phyloP scores from a whole-genome alignment of 352 stramenopile genomes.

The Pythium chondricola region DNA sequence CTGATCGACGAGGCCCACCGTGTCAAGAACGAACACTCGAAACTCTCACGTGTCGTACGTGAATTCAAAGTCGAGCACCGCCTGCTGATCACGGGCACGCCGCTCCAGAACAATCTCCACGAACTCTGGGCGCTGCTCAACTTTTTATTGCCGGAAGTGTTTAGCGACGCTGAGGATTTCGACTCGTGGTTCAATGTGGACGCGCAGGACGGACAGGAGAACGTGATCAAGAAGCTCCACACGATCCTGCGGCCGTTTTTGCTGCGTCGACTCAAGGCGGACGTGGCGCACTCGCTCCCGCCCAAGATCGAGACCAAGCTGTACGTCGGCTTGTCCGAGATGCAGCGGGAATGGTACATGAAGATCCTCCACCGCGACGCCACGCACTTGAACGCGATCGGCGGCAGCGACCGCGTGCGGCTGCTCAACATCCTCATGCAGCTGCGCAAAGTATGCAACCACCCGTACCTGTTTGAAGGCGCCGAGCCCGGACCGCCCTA shows the following conservation, averaged over 20 bases:
- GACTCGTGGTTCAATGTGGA: conserved; percentile 99
- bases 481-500: conserved; percentile 96
- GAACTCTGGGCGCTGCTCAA: conserved; percentile 99
- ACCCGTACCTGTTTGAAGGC: conserved; percentile 99
- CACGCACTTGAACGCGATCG: conserved; percentile 95
- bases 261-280: conserved; percentile 96
- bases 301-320: conserved; percentile 99
- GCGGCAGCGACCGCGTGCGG: conserved; percentile 91
- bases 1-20: conserved; percentile 98
- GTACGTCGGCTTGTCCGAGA: conserved; percentile 95
- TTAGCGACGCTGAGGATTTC: conserved; percentile 97
- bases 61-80: conserved; percentile 94
- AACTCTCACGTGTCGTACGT: conserved; percentile 79
- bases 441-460: conserved; percentile 98
- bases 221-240: conserved; percentile 96
- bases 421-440: conserved; percentile 99
- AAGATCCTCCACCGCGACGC: conserved; percentile 94
- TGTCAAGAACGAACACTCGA: conserved; percentile 96
- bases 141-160: conserved; percentile 94
- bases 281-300: conserved; percentile 96
- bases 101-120: conserved; percentile 99
- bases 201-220: conserved; percentile 93
- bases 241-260: conserved; percentile 98
- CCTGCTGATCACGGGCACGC: conserved; percentile 95
- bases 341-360: conserved; percentile 99